phyloP scores from a whole-genome alignment of 805 yeast genomes.

The Torulaspora microellipsoides region DNA sequence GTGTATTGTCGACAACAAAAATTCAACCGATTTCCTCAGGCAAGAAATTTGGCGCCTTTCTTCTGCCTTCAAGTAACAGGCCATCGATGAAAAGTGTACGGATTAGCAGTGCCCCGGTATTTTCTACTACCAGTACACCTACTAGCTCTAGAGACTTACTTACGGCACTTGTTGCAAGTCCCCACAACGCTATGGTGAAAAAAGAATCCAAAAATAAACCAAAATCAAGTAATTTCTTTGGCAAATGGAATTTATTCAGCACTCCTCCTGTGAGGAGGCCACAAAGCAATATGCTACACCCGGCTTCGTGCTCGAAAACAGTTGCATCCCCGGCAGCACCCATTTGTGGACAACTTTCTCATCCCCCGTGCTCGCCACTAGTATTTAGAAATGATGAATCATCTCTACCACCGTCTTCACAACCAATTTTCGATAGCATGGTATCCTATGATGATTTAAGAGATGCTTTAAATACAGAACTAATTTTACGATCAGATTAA shows the following conservation, averaged over 20 bases:
- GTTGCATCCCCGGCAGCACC: too few relatives aligned
- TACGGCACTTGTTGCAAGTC: constrained; percentile 7
- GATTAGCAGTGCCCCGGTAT: constrained; percentile 11
- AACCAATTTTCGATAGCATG: constrained; percentile 18
- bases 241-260: constrained; percentile 19
- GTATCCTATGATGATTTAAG: constrained; percentile 26
- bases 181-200: neutral
- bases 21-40: constrained; percentile 4
- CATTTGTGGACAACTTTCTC: too few relatives aligned
- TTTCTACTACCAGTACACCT: constrained; percentile 7
- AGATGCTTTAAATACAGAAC: constrained; percentile 31
- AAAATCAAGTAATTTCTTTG: constrained; percentile 13
- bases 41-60: constrained; percentile 5
- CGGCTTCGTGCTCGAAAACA: too few relatives aligned
- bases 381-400: too few relatives aligned
- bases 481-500: constrained; percentile 12
- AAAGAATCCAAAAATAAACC: neutral
- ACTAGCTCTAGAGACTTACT: constrained; percentile 12
- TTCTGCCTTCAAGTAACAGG: constrained; percentile 6
- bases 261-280: neutral
- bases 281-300: too few relatives aligned
- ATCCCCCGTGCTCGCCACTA: too few relatives aligned
- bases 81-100: constrained; percentile 12
- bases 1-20: constrained; percentile 25
- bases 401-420: constrained; percentile 1